Conservation (phyloP, 805 yeast species). For the Kazachstania bromeliacearum region DNA sequence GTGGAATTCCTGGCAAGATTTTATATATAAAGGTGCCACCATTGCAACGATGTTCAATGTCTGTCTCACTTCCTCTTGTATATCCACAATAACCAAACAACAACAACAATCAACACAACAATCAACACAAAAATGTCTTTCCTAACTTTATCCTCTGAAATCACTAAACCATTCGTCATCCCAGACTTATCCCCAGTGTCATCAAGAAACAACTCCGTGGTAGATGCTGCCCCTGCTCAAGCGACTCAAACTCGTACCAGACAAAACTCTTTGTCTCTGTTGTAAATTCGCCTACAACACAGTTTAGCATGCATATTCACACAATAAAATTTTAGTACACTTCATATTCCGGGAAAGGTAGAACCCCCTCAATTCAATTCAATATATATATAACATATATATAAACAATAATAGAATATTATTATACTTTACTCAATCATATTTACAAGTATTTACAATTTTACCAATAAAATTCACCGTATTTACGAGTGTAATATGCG, state of each 20-base stretch:
- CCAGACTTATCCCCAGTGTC: conserved; percentile 35
- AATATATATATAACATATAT: background rate
- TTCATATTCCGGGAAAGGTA: no score
- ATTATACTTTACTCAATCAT: background rate
- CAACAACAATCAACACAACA: conserved; percentile 5
- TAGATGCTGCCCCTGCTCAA: conserved; percentile 2
- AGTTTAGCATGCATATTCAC: background rate
- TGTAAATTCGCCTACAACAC: conserved; percentile 4
- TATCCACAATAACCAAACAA: background rate
- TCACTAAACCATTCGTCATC: conserved; percentile 46
- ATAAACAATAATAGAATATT: background rate
- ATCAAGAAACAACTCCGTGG: conserved; percentile 22
- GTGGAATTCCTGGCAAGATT: background rate
- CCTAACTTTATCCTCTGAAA: conserved; percentile 46
- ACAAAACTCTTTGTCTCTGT: conserved; percentile 11
- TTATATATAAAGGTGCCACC: no score
- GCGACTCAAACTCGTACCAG: conserved; percentile 5
- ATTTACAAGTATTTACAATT: no score
- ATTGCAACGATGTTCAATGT: no score
- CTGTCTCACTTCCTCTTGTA: background rate
- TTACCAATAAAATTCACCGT: conserved; percentile 55
- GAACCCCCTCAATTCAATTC: background rate
- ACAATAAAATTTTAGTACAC: background rate
- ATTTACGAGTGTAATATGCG: conserved; percentile 64
- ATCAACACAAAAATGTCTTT: conserved; percentile 25